Conservation (phyloP, 129 eudicot genomes). For the Centella asiatica region DNA sequence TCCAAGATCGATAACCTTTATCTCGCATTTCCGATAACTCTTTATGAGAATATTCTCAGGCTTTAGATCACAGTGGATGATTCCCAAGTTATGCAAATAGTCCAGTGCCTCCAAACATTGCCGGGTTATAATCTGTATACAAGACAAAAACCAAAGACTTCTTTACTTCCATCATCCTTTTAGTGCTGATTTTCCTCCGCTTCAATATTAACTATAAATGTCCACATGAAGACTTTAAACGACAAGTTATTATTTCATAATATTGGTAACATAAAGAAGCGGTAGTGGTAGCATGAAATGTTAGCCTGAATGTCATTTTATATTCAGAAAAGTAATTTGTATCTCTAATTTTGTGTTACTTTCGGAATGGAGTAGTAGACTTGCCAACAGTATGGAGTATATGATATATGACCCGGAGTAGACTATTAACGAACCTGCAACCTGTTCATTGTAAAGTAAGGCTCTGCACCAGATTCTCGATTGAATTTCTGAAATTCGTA, state of each 20-base stretch:
- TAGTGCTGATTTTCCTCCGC: too few relatives aligned
- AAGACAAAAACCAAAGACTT: background rate
- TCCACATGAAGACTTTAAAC: too few relatives aligned
- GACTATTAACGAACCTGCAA: conserved; percentile 64
- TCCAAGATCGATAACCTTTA: conserved; percentile 95
- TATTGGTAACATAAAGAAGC: too few relatives aligned
- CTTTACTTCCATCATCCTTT: background rate
- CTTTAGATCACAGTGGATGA: conserved; percentile 92
- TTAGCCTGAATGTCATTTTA: too few relatives aligned
- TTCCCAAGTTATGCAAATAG: conserved; percentile 69
- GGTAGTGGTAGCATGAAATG: background rate
- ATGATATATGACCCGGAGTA: background rate
- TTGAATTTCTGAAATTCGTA: conserved; percentile 91
- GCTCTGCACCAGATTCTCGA: conserved; percentile 80
- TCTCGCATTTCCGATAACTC: conserved; percentile 86
- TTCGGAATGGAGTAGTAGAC: too few relatives aligned
- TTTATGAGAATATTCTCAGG: conserved; percentile 93
- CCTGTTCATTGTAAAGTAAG: conserved; percentile 71
- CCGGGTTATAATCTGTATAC: conserved; percentile 56
- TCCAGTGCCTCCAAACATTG: conserved; percentile 89
- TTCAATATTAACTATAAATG: too few relatives aligned
- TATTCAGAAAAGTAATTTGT: too few relatives aligned
- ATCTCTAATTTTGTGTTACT: too few relatives aligned
- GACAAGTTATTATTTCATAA: too few relatives aligned
- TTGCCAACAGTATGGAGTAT: background rate